phyloP scores from a whole-genome alignment of 768 basidiomycete genomes.

The Trametopsis cervina region DNA sequence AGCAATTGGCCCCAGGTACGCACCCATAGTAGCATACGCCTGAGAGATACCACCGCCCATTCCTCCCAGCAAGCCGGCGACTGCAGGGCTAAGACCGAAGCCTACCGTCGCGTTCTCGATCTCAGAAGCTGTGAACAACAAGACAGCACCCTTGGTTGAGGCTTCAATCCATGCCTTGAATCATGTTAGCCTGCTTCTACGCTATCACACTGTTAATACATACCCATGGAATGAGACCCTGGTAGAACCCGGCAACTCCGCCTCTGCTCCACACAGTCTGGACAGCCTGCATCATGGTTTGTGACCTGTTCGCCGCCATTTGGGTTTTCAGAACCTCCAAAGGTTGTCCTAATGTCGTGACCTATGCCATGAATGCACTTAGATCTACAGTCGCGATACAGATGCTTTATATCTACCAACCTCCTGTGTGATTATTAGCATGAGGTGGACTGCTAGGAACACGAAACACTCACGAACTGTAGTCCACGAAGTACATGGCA shows the following conservation, averaged over 20 bases:
- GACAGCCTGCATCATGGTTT: conserved; percentile 84
- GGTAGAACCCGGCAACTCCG: conserved; percentile 86
- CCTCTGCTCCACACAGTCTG: conserved; percentile 88
- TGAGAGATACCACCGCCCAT: conserved; percentile 98
- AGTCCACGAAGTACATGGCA: background rate
- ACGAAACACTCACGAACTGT: conserved; percentile 29
- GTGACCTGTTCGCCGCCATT: conserved; percentile 95
- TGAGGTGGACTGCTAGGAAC: conserved; percentile 11
- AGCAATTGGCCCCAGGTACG: conserved; percentile 24
- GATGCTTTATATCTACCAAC: conserved; percentile 35
- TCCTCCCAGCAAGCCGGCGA: conserved; percentile 87
- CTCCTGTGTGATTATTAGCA: conserved; percentile 44
- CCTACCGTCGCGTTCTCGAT: conserved; percentile 64
- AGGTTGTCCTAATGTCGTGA: conserved; percentile 97
- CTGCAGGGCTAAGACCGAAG: conserved; percentile 72
- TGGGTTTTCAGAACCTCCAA: conserved; percentile 98
- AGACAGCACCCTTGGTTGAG: conserved; percentile 94
- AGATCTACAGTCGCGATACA: background rate
- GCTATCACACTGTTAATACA: conserved; percentile 19
- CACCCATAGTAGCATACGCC: conserved; percentile 99
- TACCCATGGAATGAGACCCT: conserved; percentile 99
- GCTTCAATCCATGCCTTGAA: conserved; percentile 97
- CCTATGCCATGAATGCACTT: conserved; percentile 37
- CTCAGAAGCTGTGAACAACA: conserved; percentile 94
- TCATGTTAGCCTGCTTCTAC: background rate